Evolutionary conservation across 2,329 filamentous ascomycete species (phyloP), one percentile per base, ranked within the genome.

Genomic region (Rhynchosporium agropyri): DNA sequence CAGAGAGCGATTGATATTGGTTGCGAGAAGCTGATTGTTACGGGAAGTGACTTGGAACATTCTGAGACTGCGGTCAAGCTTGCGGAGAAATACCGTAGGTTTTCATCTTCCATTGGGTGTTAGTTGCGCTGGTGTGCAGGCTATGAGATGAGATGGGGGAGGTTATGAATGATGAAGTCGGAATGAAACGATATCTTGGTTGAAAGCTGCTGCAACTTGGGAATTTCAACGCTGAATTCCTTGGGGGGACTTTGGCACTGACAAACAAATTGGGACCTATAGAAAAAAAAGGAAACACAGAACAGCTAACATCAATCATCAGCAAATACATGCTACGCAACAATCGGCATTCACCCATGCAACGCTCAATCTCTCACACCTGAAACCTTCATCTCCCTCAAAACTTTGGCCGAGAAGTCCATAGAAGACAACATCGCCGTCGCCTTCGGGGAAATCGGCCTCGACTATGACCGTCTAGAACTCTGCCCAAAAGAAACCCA

Each of bases 321-420:
- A 56, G 62, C 57, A 29, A 46, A 40, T 13, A 84, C 87, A 40
- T 92, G 96, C 72, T 99, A 92, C 76, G 88, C 90, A 28, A 99
- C 95, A 1, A 88, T 96, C 9, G 95, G 95, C 67, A 92, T 99
- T 49, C 95, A 99, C 75, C 95, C 95, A 13, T 99, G 95, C 77
- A 89, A 87, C 67, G 91, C 90, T 69, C 85, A 89, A 66, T 85
- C 90, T 59, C 96, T 99, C 75, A 88, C 89, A 68, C 72, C 81
- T 75, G 66, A 77, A 0, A 81, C 84, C 36, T 82, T 98, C n/a
- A 81, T 82, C 50, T 73, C 78, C 6, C 79, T 97, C 2, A 85
- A 93, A 3, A 73, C 83, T 2, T 77, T 85, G 42, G 84, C 76
- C 2, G 74, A 76, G 69, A 74, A 76, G 55, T 74, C 76, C 10